Evolutionary conservation across 2,329 filamentous ascomycete genomes (phyloP).

Genomic region (Clarireedia paspali): DNA sequence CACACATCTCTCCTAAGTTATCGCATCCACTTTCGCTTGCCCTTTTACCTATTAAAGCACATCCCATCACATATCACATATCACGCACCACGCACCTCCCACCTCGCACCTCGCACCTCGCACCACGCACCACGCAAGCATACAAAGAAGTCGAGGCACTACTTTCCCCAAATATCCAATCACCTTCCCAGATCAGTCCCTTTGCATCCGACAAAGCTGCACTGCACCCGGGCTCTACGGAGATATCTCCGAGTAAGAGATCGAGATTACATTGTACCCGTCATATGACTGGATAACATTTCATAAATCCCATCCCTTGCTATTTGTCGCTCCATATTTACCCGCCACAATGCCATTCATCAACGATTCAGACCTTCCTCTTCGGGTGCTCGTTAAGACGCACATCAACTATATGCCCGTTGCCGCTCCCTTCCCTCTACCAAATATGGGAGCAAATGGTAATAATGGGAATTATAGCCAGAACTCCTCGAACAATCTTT

Average conservation of each 20-base stretch:
- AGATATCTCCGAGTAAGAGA: neutral
- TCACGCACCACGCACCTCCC: no score
- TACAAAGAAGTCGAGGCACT: neutral
- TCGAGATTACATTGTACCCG: neutral
- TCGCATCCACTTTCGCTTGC: no score
- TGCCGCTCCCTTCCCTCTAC: constrained; percentile 15
- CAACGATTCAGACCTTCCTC: constrained; percentile 17
- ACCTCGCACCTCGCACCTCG: no score
- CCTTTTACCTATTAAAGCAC: no score
- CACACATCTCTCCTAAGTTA: no score
- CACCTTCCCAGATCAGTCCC: neutral
- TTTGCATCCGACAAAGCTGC: neutral
- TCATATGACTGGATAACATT: neutral
- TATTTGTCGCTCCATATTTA: neutral
- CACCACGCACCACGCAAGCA: neutral
- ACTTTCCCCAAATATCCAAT: neutral
- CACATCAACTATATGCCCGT: constrained; percentile 12
- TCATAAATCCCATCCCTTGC: neutral
- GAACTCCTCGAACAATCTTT: constrained; percentile 8
- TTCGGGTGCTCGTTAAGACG: constrained; percentile 12
- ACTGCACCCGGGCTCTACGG: neutral
- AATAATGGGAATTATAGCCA: constrained; percentile 14
- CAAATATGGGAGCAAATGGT: constrained; percentile 14
- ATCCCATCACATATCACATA: no score
- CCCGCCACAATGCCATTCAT: constrained; percentile 20